A percentile compares a stretch with the other conserved stretches of the same genome.
phyloP scores from a whole-genome alignment of 1,284 basidiomycete species.

The Apiotrichum laibachii region DNA sequence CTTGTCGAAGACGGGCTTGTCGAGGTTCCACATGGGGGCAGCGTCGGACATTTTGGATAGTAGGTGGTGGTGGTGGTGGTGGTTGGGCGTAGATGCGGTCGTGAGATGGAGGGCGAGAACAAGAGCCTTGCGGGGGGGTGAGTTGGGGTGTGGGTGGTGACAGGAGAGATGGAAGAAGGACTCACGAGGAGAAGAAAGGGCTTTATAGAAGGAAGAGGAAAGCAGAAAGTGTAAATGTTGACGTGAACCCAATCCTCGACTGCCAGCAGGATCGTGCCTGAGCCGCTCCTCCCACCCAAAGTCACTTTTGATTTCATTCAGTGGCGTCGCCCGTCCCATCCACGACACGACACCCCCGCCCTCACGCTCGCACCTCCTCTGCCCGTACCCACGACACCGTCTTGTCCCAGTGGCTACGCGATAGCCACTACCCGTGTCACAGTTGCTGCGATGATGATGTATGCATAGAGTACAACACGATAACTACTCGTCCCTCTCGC shows the following conservation, averaged over 20 bases:
- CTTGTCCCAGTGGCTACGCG: too few species aligned
- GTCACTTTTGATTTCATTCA: too few species aligned
- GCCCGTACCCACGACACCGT: too few species aligned
- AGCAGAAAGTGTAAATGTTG: not conserved
- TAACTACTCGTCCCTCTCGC: slow-evolving; percentile 3
- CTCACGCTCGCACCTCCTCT: too few species aligned
- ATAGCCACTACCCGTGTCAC: not conserved
- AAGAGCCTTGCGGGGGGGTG: too few species aligned
- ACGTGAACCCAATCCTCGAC: not conserved
- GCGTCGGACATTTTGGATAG: slow-evolving; percentile 9
- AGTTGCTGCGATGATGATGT: not conserved
- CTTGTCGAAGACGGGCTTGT: slow-evolving; percentile 63
- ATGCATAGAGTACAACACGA: not conserved
- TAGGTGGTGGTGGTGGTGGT: not conserved
- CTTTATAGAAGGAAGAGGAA: not conserved
- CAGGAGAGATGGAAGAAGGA: not conserved
- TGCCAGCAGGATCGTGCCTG: not conserved
- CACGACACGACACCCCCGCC: too few species aligned
- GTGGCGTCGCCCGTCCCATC: too few species aligned
- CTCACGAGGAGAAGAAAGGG: not conserved
- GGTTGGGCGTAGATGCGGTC: not conserved
- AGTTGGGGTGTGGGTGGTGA: too few species aligned
- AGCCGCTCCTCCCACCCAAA: too few species aligned
- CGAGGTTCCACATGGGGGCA: slow-evolving; percentile 16
- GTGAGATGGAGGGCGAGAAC: too few species aligned